Evolutionary conservation across 2,329 filamentous ascomycete species (phyloP).

Genomic region (Cladophialophora immunda): DNA sequence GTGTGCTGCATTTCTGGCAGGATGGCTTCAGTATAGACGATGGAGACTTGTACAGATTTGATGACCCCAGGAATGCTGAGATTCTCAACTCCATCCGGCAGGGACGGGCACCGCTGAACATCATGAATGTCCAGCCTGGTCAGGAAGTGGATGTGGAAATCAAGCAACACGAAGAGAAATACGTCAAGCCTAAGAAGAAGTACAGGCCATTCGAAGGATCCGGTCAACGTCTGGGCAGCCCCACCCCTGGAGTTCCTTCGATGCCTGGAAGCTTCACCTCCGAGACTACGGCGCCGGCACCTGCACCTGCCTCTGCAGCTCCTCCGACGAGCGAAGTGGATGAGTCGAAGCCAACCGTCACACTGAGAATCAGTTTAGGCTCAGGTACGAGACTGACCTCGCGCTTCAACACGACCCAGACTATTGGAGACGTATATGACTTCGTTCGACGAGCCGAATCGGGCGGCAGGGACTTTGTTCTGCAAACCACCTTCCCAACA

Average conservation of each 20-base stretch:
- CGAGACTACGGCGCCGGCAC: constrained; percentile 46
- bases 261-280: constrained; percentile 40
- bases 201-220: constrained; percentile 69
- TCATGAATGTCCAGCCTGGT: constrained; percentile 69
- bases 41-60: constrained; percentile 68
- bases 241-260: constrained; percentile 61
- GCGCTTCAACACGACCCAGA: constrained; percentile 72
- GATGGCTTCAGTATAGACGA: constrained; percentile 74
- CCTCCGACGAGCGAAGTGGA: constrained; percentile 60
- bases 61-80: constrained; percentile 69
- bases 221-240: constrained; percentile 70
- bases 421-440: constrained; percentile 69
- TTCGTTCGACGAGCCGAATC: constrained; percentile 66
- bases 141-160: constrained; percentile 73
- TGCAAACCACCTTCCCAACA: constrained; percentile 73
- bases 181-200: constrained; percentile 69
- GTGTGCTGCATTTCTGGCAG: constrained; percentile 70
- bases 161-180: constrained; percentile 68
- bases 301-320: constrained; percentile 41
- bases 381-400: constrained; percentile 68
- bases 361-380: constrained; percentile 69
- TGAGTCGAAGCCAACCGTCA: constrained; percentile 65
- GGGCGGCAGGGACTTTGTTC: constrained; percentile 62
- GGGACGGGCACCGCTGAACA: constrained; percentile 68
- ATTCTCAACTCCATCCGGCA: constrained; percentile 70